Percentiles rank a stretch among this genome's conserved stretches.
Evolutionary conservation across 2,329 filamentous ascomycete genomes (phyloP).

Genomic region (Fusarium sp.): DNA sequence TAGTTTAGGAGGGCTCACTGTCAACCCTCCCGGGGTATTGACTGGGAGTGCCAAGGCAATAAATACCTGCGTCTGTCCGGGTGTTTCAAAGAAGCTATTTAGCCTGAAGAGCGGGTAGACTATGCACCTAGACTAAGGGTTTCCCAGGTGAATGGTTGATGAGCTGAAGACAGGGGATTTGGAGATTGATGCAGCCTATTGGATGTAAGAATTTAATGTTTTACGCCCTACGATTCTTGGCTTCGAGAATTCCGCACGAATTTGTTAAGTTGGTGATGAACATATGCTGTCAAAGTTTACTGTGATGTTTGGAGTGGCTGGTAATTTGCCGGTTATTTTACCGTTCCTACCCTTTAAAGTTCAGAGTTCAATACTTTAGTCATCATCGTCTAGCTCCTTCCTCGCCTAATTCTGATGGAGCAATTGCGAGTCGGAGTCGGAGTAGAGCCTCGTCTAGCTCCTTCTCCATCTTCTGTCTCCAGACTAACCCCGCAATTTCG

Average conservation of each 20-base stretch:
- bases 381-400: neutral
- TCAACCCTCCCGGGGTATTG: conserved; percentile 13
- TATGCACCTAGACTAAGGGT: conserved; percentile 1
- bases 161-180: conserved; percentile 14
- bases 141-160: conserved; percentile 18
- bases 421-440: neutral
- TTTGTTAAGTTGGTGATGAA: neutral
- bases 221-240: neutral
- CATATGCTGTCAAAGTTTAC: too few relatives aligned
- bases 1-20: conserved; percentile 21
- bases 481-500: conserved; percentile 19
- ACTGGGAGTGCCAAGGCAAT: conserved; percentile 10
- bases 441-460: neutral
- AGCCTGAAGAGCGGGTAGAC: conserved; percentile 21
- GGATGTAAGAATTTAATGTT: neutral
- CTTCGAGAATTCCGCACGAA: conserved; percentile 4
- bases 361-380: neutral
- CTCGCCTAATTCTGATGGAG: neutral
- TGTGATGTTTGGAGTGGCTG: neutral
- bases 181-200: conserved; percentile 7
- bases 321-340: neutral
- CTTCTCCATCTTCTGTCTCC: neutral
- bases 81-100: conserved; percentile 3
- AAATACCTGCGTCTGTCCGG: neutral
- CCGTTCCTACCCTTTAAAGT: neutral